Evolutionary conservation across 2,329 filamentous ascomycete species (phyloP).

Genomic region (Didymella lethalis): DNA sequence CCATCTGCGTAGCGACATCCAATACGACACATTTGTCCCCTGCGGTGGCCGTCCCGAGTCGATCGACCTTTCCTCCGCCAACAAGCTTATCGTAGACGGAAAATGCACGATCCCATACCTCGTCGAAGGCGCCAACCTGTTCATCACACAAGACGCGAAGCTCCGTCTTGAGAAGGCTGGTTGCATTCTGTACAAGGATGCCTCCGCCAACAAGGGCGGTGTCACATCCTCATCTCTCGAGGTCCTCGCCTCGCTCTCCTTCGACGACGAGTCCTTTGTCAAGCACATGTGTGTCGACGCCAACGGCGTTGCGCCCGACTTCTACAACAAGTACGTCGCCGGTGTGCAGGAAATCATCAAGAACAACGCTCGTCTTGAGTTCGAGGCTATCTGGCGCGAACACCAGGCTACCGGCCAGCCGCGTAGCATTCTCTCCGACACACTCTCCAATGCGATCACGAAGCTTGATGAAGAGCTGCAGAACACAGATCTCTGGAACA

Average conservation of each 20-base stretch:
- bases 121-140: conserved; percentile 96
- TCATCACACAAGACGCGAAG: conserved; percentile 98
- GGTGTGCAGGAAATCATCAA: conserved; percentile 90
- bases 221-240: conserved; percentile 97
- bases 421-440: conserved; percentile 89
- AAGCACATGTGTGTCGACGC: conserved; percentile 91
- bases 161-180: conserved; percentile 94
- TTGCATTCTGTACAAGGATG: conserved; percentile 95
- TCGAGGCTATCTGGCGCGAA: conserved; percentile 98
- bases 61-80: conserved; percentile 88
- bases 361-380: conserved; percentile 90
- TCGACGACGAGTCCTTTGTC: conserved; percentile 87
- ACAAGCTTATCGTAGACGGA: conserved; percentile 87
- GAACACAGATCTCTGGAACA: conserved; percentile 88
- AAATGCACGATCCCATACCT: conserved; percentile 91
- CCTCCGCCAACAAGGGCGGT: conserved; percentile 97
- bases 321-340: conserved; percentile 93
- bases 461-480: conserved; percentile 95
- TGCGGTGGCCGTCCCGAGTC: conserved; percentile 97
- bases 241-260: conserved; percentile 91
- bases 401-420: conserved; percentile 80
- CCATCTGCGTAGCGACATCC: conserved; percentile 77
- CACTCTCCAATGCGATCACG: conserved; percentile 91
- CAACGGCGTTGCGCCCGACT: conserved; percentile 79
- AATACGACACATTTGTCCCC: conserved; percentile 91